Base-by-base conservation (phyloP, 257 asterid species). In the Sherardia arvensis region DNA sequence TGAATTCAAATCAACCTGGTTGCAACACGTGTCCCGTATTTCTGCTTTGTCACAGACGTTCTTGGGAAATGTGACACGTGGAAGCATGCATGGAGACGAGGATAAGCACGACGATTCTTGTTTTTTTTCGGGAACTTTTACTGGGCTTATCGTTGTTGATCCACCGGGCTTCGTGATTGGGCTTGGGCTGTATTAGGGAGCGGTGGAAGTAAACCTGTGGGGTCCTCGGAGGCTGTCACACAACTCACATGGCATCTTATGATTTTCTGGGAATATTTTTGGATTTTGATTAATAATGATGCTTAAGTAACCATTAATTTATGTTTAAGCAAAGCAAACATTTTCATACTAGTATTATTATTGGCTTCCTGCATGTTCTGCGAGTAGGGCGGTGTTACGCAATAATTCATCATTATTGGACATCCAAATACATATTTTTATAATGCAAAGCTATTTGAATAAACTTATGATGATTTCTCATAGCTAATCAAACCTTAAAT, bases 31-130 rank as follows among this genome's bases (percentile, higher is more conserved):
- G 70, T 45, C 12, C 17, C 18, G 62, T 4, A 27, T 1, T 4
- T 14, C 22, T 15, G 55, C 58, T 33, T 7, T 3, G 5, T 20
- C 43, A 40, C 18, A 23, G 15, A 15, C 27, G 17, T 14, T 38
- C 51, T 26, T 38, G 18, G 18, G 18, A 58, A 1, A 1, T 3
- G 0, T 43, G 79, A 66, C 53, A 82, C 92, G 92, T 85, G 88
- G 86, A 76, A 23, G 72, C 83, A 74, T 80, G 85, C 88, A 76
- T 15, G 51, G 1, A 43, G 51, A 15, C 49, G n/a, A 5, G 49
- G 49, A 40, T 40, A 40, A 40, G 49, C 20, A 43, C 51, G 21
- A 43, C 51, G 21, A 43, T 14, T 43, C 51, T 15, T 14, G 48
- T 43, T 15, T 4, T 43, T 30, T 30, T 30, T 30, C 6, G 51